phyloP scores from a whole-genome alignment of 129 eudicot genomes.

The Solidago caesia region DNA sequence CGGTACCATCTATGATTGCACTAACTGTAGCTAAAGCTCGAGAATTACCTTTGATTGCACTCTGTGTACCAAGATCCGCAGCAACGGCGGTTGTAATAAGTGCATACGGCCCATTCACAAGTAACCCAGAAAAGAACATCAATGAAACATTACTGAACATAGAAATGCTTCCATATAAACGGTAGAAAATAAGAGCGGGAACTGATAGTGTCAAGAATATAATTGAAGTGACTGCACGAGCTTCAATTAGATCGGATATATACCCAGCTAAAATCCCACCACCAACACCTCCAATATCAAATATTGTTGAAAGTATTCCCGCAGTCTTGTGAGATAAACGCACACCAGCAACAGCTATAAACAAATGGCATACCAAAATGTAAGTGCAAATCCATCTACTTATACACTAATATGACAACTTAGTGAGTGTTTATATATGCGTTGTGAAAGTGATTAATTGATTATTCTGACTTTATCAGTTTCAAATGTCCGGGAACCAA shows the following conservation, averaged over 20 bases:
- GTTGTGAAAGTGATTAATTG: no score
- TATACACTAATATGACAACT: neutral
- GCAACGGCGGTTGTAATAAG: slow-evolving; percentile 92
- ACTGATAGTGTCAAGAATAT: slow-evolving; percentile 58
- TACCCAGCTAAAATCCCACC: slow-evolving; percentile 87
- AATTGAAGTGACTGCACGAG: slow-evolving; percentile 78
- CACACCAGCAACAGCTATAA: slow-evolving; percentile 87
- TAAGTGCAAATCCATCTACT: neutral
- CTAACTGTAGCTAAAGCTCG: slow-evolving; percentile 94
- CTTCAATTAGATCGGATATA: slow-evolving; percentile 71
- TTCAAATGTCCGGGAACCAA: no score
- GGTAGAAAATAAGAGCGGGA: slow-evolving; percentile 69
- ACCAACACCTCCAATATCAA: slow-evolving; percentile 87
- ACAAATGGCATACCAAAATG: neutral
- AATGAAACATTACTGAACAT: slow-evolving; percentile 51
- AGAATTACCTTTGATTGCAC: slow-evolving; percentile 58
- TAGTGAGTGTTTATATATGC: neutral
- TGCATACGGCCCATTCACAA: slow-evolving; percentile 86
- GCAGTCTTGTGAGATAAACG: slow-evolving; percentile 87
- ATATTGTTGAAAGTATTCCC: slow-evolving; percentile 86
- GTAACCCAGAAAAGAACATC: slow-evolving; percentile 74
- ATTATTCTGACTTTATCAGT: no score
- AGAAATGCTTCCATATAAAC: slow-evolving; percentile 77
- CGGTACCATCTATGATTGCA: slow-evolving; percentile 95
- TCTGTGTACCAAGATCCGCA: slow-evolving; percentile 88